Conservation (phyloP, 768 basidiomycete genomes). For the Boletus vermiculosoides region DNA sequence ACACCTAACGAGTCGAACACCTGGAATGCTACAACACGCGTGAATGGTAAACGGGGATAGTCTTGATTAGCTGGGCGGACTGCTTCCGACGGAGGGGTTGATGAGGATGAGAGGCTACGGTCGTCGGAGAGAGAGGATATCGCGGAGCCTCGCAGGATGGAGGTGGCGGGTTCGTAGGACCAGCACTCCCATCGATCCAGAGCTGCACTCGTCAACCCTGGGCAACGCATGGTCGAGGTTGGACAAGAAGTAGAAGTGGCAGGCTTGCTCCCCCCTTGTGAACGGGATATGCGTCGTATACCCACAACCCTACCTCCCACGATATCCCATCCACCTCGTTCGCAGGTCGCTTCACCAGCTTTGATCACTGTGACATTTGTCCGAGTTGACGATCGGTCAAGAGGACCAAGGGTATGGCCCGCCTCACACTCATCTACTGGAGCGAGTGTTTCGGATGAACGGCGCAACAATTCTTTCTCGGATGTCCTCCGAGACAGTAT, state of each 20-base stretch:
- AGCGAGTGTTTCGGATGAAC: conserved; percentile 46
- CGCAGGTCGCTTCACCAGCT: conserved; percentile 57
- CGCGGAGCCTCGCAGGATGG: conserved; percentile 48
- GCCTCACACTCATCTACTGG: conserved; percentile 34
- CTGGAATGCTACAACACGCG: conserved; percentile 64
- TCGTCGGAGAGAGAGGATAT: conserved; percentile 46
- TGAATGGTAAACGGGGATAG: conserved; percentile 71
- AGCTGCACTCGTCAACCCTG: conserved; percentile 59
- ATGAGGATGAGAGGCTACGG: conserved; percentile 8
- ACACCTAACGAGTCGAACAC: conserved; percentile 50
- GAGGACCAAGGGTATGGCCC: conserved; percentile 32
- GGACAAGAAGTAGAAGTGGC: conserved; percentile 2
- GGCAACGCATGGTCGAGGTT: conserved; percentile 13
- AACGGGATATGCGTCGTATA: conserved; percentile 62
- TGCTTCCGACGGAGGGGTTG: not conserved
- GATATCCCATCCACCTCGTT: conserved; percentile 79
- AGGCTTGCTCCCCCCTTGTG: conserved; percentile 32
- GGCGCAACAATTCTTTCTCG: conserved; percentile 60
- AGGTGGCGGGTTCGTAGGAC: conserved; percentile 62
- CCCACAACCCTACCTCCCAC: conserved; percentile 59
- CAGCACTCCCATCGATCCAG: conserved; percentile 84
- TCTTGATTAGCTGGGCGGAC: conserved; percentile 10
- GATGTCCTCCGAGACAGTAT: conserved; percentile 71
- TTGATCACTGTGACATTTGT: conserved; percentile 55
- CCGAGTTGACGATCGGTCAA: conserved; percentile 36